A percentile compares a stretch with the other conserved stretches of the same genome.
Conservation (phyloP, 2,329 filamentous ascomycete genomes). For the Aspergillus glaucus region DNA sequence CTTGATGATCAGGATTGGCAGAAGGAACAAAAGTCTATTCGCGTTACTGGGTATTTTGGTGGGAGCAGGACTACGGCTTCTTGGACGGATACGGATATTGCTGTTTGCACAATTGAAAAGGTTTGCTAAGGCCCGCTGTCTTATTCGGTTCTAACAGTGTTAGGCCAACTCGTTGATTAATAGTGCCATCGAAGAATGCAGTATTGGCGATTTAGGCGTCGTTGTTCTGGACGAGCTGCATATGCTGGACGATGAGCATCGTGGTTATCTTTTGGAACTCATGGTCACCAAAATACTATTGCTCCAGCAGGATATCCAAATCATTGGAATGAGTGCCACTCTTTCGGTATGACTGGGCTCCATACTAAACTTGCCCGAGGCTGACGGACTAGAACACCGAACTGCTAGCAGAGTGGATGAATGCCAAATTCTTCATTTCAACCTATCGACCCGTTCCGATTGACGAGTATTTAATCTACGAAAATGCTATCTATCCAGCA, state of each 20-base stretch:
- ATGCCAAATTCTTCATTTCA: conserved; percentile 65
- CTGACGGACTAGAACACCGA: conserved; percentile 56
- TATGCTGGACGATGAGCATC: conserved; percentile 70
- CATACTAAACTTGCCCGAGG: conserved; percentile 1
- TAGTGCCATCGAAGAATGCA: conserved; percentile 63
- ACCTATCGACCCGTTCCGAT: conserved; percentile 69
- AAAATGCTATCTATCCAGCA: conserved; percentile 60
- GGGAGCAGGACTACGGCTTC: conserved; percentile 61
- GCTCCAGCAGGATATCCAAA: conserved; percentile 60
- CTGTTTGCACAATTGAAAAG: conserved; percentile 76
- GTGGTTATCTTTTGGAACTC: conserved; percentile 69
- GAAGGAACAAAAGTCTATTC: conserved; percentile 53
- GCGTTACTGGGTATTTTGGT: conserved; percentile 68
- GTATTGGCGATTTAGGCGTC: conserved; percentile 56
- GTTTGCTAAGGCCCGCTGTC: conserved; percentile 17
- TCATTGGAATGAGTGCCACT: conserved; percentile 75
- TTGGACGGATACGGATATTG: conserved; percentile 72
- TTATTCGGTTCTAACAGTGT: conserved; percentile 1
- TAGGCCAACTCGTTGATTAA: conserved; percentile 71
- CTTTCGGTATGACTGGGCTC: conserved; percentile 52
- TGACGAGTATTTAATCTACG: conserved; percentile 66
- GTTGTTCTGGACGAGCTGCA: conserved; percentile 75
- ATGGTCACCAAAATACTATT: conserved; percentile 68
- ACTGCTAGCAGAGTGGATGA: conserved; percentile 63
- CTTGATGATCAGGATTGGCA: conserved; percentile 37